Percentiles rank a stretch among this genome's conserved stretches.
Conservation (phyloP, 2,329 filamentous ascomycete species). For the Pseudocercospora fijiensis region DNA sequence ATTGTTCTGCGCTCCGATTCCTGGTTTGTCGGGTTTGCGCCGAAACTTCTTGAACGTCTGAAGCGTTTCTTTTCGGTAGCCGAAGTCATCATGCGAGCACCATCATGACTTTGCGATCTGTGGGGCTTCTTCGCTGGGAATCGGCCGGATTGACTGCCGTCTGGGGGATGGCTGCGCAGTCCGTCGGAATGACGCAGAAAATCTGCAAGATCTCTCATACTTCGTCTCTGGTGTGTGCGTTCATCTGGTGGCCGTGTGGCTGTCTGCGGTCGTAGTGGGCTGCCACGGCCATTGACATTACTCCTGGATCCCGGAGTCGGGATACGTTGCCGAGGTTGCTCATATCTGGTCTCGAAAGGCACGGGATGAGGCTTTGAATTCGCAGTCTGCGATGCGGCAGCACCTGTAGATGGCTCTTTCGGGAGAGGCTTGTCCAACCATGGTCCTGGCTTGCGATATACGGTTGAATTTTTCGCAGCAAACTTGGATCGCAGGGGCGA, state of each 20-base stretch:
- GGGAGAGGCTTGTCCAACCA: constrained; percentile 29
- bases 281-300: constrained; percentile 6
- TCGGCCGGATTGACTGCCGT: constrained; percentile 3
- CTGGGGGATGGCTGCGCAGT: constrained; percentile 31
- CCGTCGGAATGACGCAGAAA: constrained; percentile 29
- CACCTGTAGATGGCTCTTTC: constrained; percentile 15
- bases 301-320: constrained; percentile 18
- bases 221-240: constrained; percentile 6
- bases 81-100: constrained; percentile 3
- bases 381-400: constrained; percentile 12
- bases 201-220: constrained; percentile 28
- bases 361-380: constrained; percentile 28
- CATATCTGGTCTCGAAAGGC: constrained; percentile 25
- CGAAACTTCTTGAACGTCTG: constrained; percentile 20
- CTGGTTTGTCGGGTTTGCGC: constrained; percentile 1
- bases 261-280: constrained; percentile 19
- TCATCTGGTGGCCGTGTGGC: constrained; percentile 15
- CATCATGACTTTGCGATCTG: constrained; percentile 22
- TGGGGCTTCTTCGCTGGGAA: constrained; percentile 4
- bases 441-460: constrained; percentile 17
- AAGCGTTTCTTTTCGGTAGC: constrained; percentile 6
- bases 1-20: background rate
- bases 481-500: constrained; percentile 23
- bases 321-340: constrained; percentile 26
- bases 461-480: constrained; percentile 14